Base-by-base conservation (phyloP, 441 rosid species). In the Adansonia madagascariensis region DNA sequence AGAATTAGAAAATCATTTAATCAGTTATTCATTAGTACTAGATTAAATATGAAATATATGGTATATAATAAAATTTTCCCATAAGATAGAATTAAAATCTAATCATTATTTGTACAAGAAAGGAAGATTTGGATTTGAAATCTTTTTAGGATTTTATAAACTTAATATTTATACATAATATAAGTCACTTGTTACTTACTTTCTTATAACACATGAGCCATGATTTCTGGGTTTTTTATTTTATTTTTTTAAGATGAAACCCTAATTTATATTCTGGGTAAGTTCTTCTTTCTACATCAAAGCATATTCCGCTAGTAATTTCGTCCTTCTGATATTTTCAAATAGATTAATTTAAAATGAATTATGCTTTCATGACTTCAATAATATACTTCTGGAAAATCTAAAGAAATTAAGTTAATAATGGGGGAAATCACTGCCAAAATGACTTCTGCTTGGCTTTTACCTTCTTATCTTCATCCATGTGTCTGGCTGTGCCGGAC, bases 401-500 rank as follows among this genome's bases (percentile, higher is more conserved):
- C 1, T 66, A 17, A 7, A 31, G 24, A 56, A 31, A 35, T 27
- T 27, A 27, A 27, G 59, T 60, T 80, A 74, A 75, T 56, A 65
- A 77, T 72, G 63, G 47, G 46, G 31, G 79, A 86, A 87, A 84
- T 84, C 89, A 78, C 82, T 73, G 75, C 84, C 88, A 85, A 70
- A 80, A 79, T 65, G 87, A 83, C 88, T 82, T 82, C 81, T 69
- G 56, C 24, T 86, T 88, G 90, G 78, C 75, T 15, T 71, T 55
- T 84, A 82, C 85, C 69, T 24, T n/a, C 57, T 82, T 61, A 49
- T 18, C 83, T 67, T 79, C 44, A 72, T 85, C 83, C 76, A 3
- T 71, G 44, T 81, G 91, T 87, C 89, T 76, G 73, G 73, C 85
- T 77, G 82, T 81, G 94, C 92, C 91, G 92, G 94, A 90, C 89